phyloP scores from a whole-genome alignment of 2,329 filamentous ascomycete genomes.

The Monosporascus ibericus region DNA sequence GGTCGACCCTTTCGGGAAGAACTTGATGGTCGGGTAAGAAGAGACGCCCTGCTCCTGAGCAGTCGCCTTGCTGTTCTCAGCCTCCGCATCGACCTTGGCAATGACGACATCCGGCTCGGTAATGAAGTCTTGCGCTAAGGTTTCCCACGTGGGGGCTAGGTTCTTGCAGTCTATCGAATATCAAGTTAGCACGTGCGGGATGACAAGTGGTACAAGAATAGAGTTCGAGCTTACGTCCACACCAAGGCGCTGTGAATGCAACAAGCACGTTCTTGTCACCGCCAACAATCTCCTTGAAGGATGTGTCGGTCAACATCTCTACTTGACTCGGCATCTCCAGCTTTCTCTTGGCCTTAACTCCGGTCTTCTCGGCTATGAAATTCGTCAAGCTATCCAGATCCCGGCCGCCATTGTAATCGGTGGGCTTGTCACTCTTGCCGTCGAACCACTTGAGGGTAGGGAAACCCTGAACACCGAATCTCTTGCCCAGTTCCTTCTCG shows the following conservation, averaged over 20 bases:
- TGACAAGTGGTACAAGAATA: not conserved
- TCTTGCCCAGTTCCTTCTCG: conserved; percentile 76
- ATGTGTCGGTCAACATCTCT: conserved; percentile 70
- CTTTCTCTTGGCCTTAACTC: conserved; percentile 73
- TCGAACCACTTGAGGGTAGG: conserved; percentile 98
- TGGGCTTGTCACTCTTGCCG: conserved; percentile 79
- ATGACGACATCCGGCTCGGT: conserved; percentile 74
- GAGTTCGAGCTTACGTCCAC: conserved; percentile 70
- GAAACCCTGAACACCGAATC: conserved; percentile 88
- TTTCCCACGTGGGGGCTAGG: conserved; percentile 87
- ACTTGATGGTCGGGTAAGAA: conserved; percentile 96
- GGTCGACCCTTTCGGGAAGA: conserved; percentile 80
- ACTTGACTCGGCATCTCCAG: conserved; percentile 68
- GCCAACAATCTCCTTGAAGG: conserved; percentile 73
- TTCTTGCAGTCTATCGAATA: conserved; percentile 78
- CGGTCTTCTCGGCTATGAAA: conserved; percentile 86
- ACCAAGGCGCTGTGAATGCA: conserved; percentile 97
- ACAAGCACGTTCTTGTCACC: conserved; percentile 85
- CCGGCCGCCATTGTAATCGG: conserved; percentile 79
- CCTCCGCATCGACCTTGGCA: conserved; percentile 93
- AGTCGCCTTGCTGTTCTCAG: conserved; percentile 71
- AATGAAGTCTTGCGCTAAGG: conserved; percentile 73
- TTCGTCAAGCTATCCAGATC: conserved; percentile 78
- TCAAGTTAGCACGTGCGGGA: conserved; percentile 11
- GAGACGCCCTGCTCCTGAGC: conserved; percentile 71